Evolutionary conservation across 140 eudicot species (phyloP).

Genomic region (Bidens hawaiensis): DNA sequence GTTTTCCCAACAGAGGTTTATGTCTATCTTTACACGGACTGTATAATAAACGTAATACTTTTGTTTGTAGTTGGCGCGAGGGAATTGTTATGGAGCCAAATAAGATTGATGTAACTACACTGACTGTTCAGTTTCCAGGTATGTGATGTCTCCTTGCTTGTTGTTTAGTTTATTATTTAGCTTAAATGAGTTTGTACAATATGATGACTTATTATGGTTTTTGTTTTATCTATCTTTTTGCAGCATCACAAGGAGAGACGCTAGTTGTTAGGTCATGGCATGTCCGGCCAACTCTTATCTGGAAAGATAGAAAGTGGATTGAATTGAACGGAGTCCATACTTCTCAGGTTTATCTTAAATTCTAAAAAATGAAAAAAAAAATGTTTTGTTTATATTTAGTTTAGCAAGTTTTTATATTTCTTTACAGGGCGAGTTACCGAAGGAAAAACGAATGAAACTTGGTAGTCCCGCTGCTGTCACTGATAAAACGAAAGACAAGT

Average conservation of each 20-base stretch:
- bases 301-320: conserved; percentile 15
- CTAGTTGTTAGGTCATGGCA: conserved; percentile 10
- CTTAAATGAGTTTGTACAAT: not conserved
- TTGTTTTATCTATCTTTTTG: not conserved
- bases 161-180: not conserved
- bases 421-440: conserved; percentile 7
- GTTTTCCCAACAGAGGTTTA: not conserved
- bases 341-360: conserved; percentile 5
- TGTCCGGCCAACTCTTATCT: conserved; percentile 13
- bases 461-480: conserved; percentile 10
- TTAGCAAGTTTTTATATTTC: not conserved
- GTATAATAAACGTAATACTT: not conserved
- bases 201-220: not conserved
- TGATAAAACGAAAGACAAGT: conserved; percentile 8
- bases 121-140: conserved; percentile 10
- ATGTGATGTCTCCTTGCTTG: conserved; percentile 5
- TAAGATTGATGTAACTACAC: conserved; percentile 4
- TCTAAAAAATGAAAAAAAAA: not conserved
- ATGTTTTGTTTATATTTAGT: not conserved
- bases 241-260: conserved; percentile 1
- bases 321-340: not conserved
- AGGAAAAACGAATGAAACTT: conserved; percentile 10
- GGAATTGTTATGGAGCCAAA: conserved; percentile 8
- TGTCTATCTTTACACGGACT: not conserved
- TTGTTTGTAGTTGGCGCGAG: conserved; percentile 17